Evolutionary conservation across 176 grass and related monocot genomes (phyloP), one percentile per base, ranked within the genome.

Genomic region (Aegilops longissima): DNA sequence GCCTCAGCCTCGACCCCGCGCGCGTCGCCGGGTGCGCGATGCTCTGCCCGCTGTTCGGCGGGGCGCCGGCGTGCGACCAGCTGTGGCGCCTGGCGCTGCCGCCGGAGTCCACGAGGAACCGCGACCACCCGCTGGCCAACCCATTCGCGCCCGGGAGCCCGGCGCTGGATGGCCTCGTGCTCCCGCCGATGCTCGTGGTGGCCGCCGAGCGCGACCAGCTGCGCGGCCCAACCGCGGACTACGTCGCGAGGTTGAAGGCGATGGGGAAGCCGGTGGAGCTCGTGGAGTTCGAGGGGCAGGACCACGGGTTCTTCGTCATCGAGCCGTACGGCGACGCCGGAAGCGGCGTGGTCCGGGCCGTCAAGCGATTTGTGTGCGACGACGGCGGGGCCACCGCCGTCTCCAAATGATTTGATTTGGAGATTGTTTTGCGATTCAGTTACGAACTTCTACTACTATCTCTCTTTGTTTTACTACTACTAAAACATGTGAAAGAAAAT

Each of bases 221-320:
- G 35, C 68, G 78, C 54, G 85, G 88, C 66, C 88, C 88, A 85
- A 16, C 0, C 27, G 78, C 24, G 12, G 82, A 83, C 42, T 88
- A 93, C 79, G 85, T 42, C 8, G 23, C 17, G 47, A 85, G 82
- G 82, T 4, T 93, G 58, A 69, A 44, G 82, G 88, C 35, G 34
- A 78, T 65, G 88, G 88, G 91, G 4, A 88, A 93, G 65, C 18
- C 20, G 3, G 82, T 83, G 25, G 79, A 82, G 85, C 65, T 86
- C 13, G 78, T 85, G 25, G 77, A 87, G 62, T 97, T 91, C 84
- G 2, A 81, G 16, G 90, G 76, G 80, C 90, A 94, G 87, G 82
- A 97, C 7, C 95, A 94, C 39, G 86, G 95, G 0, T 97, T 97
- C 90, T 97, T 97, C 84, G 70, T 80, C 66, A 47, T 92, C 29